Evolutionary conservation across 805 yeast genomes (phyloP), one percentile per base, ranked within the genome.

Genomic region (Jamesozyma hellenica): DNA sequence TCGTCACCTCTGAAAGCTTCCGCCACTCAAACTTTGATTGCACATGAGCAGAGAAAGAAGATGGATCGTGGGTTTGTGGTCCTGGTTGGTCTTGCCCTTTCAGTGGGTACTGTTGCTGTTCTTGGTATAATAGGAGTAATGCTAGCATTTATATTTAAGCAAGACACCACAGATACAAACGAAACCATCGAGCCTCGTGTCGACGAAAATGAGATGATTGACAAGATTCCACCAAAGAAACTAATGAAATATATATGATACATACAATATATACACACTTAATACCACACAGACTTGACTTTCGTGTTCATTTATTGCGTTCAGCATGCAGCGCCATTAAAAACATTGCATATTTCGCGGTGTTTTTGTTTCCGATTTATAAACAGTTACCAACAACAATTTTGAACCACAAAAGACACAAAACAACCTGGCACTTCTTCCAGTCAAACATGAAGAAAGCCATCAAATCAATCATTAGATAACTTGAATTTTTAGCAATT

Each of bases 81-180:
- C 3, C 70, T 83, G 23, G 72, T 82, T 33, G 75, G 82, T 0
- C 66, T 79, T 32, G 92, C 87, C 0, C 64, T 79, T 40, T 76
- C 90, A 0, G 48, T 82, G 26, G 84, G 67, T 15, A 67, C 73
- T 1, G 55, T 68, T 30, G 53, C 63, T 35, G 57, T 56, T 15
- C 50, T 63, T 40, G 82, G 70, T 41, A 58, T 64, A 21, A 46
- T 65, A 4, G 70, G 70, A 28, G 66, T 57, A 6, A 48, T 52
- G 35, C 50, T 55, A 32, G 49, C 58, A 13, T 58, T 61, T 35
- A 57, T 58, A 39, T 63, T 60, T 50, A 64, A 57, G 38, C 60
- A 61, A 38, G 57, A 66, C 31, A 21, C 5, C 8, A 56, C 62
- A 8, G 68, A 68, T 13, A 60, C 63, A 4, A 68, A 72, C 47